Evolutionary conservation across 2,329 filamentous ascomycete species (phyloP).

Genomic region (Pyricularia grisea): DNA sequence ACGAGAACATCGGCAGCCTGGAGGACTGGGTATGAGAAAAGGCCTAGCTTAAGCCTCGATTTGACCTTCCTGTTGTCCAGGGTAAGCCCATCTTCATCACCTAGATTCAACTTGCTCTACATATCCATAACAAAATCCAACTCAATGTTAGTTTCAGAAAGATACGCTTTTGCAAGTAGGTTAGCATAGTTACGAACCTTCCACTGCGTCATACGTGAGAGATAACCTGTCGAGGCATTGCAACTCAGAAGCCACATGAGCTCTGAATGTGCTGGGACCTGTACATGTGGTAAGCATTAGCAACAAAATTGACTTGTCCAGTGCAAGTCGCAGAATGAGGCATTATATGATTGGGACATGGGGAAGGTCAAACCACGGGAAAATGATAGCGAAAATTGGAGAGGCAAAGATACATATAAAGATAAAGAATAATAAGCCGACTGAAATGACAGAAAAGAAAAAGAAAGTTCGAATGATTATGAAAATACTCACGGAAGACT

Average conservation of each 20-base stretch:
- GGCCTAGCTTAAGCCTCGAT: constrained; percentile 64
- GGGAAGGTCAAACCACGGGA: background rate
- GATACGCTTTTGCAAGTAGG: background rate
- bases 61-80: constrained; percentile 49
- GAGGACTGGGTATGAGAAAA: constrained; percentile 93
- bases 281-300: background rate
- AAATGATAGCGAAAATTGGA: too few relatives aligned
- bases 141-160: background rate
- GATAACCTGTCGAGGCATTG: constrained; percentile 81
- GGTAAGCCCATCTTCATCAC: constrained; percentile 45
- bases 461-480: constrained; percentile 76
- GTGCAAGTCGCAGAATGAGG: background rate
- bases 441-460: constrained; percentile 53
- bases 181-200: constrained; percentile 49
- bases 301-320: background rate
- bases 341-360: background rate
- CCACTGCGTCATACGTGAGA: constrained; percentile 99
- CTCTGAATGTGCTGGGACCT: constrained; percentile 74
- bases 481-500: constrained; percentile 61
- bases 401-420: background rate
- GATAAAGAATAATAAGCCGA: background rate
- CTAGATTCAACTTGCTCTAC: background rate
- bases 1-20: constrained; percentile 92
- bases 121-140: too few relatives aligned
- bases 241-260: constrained; percentile 97